Base-by-base conservation (phyloP, 352 stramenopile species). In the Phytopythium ostracodes region DNA sequence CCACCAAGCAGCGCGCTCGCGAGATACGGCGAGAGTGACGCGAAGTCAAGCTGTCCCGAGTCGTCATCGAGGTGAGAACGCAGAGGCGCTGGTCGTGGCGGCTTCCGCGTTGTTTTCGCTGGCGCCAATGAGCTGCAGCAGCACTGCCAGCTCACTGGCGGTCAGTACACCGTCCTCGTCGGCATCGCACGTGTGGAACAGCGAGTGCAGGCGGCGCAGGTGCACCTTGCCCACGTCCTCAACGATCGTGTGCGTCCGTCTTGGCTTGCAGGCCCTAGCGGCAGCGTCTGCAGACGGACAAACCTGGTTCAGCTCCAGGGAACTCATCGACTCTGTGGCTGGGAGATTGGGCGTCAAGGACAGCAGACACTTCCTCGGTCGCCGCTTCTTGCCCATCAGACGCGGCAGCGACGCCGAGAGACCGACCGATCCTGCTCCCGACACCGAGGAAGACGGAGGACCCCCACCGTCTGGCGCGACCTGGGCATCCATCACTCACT, bases 121-220 rank as follows among this genome's bases (percentile, higher is more conserved):
- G 7, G 67, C 38, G 0, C 73, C 76, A 18, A 79, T 67, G 8
- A 84, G 54, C 35, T 73, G 51, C 29, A 80, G 38, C 38, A 81
- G 55, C 14, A 76, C 56, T 12, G 51, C 31, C 12, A 79, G 56
- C 17, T 82, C 71, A 2, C 59, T 69, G 0, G 56, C 17, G 4
- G 65, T 72, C 24, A 81, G 6, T 2, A 72, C 62, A 40, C 71
- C 71, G 56, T 85, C 68, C 31, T 76, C 68, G 18, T 84, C 63
- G 22, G 58, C 47, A 22, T 81, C 70, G 51, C 72, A 74, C 4
- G 63, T 61, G 36, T 69, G 57, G 38, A 84, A 79, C 1, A 84
- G 51, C 4, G 60, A 42, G 40, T 57, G 64, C 43, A 79, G 35
- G 2, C 67, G 64, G 17, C 61, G 52, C 55, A 76, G 52, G 22